Evolutionary conservation across 345 rosid genomes (phyloP), one percentile per base, ranked within the genome.

Genomic region (Citrus sp.): DNA sequence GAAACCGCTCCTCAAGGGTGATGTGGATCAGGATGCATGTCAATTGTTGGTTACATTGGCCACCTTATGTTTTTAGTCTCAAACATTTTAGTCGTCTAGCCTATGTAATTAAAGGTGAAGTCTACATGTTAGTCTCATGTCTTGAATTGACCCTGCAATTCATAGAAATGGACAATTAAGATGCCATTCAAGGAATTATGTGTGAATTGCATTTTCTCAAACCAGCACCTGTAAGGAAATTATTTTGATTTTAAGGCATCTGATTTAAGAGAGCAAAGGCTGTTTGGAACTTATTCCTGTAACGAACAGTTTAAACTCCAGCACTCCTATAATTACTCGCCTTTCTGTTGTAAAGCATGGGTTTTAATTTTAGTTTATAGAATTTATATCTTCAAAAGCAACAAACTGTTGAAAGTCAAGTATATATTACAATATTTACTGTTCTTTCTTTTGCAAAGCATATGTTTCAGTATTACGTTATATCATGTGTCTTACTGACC

Each of bases 1-100:
- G 98, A 90, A 80, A 84, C 89, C 54, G 98, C 94, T 79, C 95
- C 97, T 37, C 98, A 96, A 46, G 80, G 94, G 98, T 78, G 98
- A 96, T 72, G 98, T 96, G 81, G 98, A 96, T 75, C 98, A 96
- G 24, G 64, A 55, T 37, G 49, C 75, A 73, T 62, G 46, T 73
- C 67, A 46, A 3, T 66, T 12, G 19, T 18, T 16, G 38, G 27
- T 75, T 63, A 21, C 4, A 46, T 49, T 46, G 32, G 61, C 54
- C 74, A 49, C 69, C 61, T 74, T 55, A 7, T 30, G 40, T 54
- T 54, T 67, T 55, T 46, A 12, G 16, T 12, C 1, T 42, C 0
- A 42, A 12, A 46, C 51, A 12, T 12, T 46, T 46, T 10, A n/a
- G 27, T 66, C 12, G 25, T 27, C 59, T 34, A 9, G n/a, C 35